Evolutionary conservation across 2,329 filamentous ascomycete species (phyloP), one percentile per base, ranked within the genome.

Genomic region (Pseudogymnoascus sp.): DNA sequence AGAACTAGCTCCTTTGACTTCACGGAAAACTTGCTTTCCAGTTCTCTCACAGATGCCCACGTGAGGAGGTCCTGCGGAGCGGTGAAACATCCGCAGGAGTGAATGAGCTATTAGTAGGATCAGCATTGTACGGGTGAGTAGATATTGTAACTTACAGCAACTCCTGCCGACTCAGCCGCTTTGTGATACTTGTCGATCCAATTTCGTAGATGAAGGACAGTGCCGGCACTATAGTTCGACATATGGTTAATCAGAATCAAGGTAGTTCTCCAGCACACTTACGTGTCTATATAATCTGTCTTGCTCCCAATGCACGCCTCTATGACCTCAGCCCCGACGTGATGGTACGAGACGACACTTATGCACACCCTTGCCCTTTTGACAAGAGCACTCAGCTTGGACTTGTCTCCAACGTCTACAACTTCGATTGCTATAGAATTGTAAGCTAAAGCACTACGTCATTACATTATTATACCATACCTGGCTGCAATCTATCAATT

Each of bases 401-500:
- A 67, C 12, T 18, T 50, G 22, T 79, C 75, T 58, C 78, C 72
- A 6, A 84, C 71, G 61, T 72, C 74, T 65, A 77, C 80, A 22
- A 82, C 70, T 66, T 87, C 84, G 57, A 86, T 79, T 30, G 67
- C 81, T 80, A 68, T 58, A 20, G 47, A 60, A 18, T 60, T 4
- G 25, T 50, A 30, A 50, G 43, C n/a, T 50, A 50, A 16, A 50
- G 8, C 9, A 11, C 25, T 6, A 4, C 4, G 30, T 1, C 5
- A 30, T 30, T 28, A 9, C 16, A 8, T 11, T 11, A 22, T 30
- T 28, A 60, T 50, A 62, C 60, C 75, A 68, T 81, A 89, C 88
- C 83, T 70, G 92, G 91, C 60, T 83, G 81, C 33, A 77, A 70
- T 60, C 92, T 86, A 72, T 95, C 86, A 2, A 86, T 78, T 70